Conservation (phyloP, 257 asterid species). For the Solanum medicagineum region DNA sequence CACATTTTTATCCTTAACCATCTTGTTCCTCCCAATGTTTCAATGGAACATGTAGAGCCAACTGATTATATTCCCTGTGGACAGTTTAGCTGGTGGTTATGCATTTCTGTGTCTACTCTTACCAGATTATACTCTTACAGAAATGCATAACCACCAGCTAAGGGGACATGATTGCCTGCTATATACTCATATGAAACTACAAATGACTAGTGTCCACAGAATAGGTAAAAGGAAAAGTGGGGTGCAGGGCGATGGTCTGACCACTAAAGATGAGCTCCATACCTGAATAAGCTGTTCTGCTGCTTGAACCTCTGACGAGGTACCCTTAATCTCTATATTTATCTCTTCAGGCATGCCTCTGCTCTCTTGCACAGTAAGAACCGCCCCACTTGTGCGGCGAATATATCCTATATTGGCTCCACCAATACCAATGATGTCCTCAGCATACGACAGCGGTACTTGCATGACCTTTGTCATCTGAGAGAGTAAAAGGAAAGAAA, state of each 20-base stretch:
- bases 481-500: neutral
- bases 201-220: neutral
- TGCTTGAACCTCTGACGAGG: conserved; percentile 65
- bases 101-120: neutral
- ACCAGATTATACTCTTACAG: neutral
- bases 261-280: neutral
- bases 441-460: conserved; percentile 75
- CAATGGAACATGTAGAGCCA: neutral
- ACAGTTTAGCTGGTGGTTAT: neutral
- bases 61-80: neutral
- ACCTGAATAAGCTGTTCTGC: conserved; percentile 90
- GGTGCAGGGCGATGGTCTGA: neutral
- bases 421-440: conserved; percentile 72
- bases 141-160: neutral
- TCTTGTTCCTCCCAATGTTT: neutral
- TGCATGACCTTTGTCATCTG: conserved; percentile 80
- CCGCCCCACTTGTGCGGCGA: conserved; percentile 69
- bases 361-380: conserved; percentile 71
- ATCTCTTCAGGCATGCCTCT: conserved; percentile 61
- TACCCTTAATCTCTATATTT: conserved; percentile 79
- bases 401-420: conserved; percentile 72
- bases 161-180: neutral
- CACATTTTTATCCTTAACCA: neutral
- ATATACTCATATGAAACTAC: neutral
- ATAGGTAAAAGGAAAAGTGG: neutral